A percentile compares a stretch with the other conserved stretches of the same genome.
Conservation (phyloP, 2,329 filamentous ascomycete genomes). For the Epichloe baconii region DNA sequence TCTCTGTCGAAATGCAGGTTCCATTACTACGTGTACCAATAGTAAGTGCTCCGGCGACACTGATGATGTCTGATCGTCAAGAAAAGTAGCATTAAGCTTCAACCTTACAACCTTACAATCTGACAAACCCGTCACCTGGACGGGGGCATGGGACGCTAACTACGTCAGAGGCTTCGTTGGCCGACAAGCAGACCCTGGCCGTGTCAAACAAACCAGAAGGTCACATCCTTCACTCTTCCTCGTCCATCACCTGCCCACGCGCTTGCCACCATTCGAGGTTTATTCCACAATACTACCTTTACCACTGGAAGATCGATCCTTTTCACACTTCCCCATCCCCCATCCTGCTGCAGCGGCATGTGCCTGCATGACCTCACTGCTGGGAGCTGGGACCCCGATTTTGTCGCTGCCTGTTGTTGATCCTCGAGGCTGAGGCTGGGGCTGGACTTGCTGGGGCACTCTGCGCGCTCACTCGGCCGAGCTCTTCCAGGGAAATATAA, state of each 20-base stretch:
- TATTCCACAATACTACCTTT: not conserved
- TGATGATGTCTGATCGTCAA: too few species aligned
- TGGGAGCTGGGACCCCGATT: not conserved
- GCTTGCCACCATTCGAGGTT: not conserved
- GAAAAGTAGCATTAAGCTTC: too few species aligned
- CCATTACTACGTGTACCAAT: too few species aligned
- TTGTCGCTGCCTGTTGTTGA: not conserved
- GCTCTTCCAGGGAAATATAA: not conserved
- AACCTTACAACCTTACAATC: not conserved
- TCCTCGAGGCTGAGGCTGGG: not conserved
- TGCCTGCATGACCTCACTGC: conserved; percentile 1
- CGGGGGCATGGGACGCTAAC: not conserved
- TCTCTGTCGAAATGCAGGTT: too few species aligned
- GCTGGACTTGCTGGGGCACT: too few species aligned
- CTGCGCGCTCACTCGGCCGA: not conserved
- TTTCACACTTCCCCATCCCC: not conserved
- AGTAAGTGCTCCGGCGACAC: not conserved
- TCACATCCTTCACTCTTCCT: not conserved
- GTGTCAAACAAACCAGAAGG: too few species aligned
- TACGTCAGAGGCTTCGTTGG: not conserved
- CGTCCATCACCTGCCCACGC: not conserved
- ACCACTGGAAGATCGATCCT: not conserved
- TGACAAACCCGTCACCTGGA: not conserved
- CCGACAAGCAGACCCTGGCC: not conserved
- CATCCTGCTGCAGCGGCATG: not conserved